Percentiles rank a stretch among this genome's conserved stretches.
Conservation (phyloP, 1,284 basidiomycete genomes). For the Puccinia triticina region DNA sequence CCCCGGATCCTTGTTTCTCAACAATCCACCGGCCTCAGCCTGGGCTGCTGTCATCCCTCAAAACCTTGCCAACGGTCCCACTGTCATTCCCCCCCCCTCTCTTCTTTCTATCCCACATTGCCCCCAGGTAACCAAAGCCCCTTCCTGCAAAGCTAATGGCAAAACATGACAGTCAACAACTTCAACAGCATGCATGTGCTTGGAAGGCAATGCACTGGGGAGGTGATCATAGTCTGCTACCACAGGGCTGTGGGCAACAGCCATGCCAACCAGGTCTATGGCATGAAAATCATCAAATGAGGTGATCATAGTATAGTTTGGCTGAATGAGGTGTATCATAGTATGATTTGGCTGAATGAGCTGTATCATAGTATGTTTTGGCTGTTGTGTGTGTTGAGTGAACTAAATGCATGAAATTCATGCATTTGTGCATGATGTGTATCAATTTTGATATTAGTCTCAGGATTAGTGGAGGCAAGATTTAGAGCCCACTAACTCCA, state of each 20-base stretch:
- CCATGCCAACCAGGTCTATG: slow-evolving; percentile 67
- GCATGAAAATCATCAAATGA: slow-evolving; percentile 95
- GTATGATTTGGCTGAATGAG: too few species aligned
- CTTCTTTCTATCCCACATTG: too few species aligned
- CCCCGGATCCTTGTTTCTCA: background rate
- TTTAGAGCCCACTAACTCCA: too few species aligned
- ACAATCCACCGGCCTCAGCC: background rate
- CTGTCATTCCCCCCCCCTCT: background rate
- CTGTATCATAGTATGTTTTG: too few species aligned
- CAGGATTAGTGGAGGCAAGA: too few species aligned
- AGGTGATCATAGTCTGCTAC: slow-evolving; percentile 62
- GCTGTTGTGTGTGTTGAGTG: too few species aligned
- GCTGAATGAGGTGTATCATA: too few species aligned
- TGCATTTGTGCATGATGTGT: too few species aligned
- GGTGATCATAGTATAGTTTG: too few species aligned
- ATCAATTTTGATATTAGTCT: too few species aligned
- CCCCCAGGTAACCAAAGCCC: too few species aligned
- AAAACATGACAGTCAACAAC: slow-evolving; percentile 68
- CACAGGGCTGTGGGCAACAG: background rate
- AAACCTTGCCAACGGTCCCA: background rate
- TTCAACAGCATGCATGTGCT: slow-evolving; percentile 95
- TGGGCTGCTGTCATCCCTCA: background rate
- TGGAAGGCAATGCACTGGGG: slow-evolving; percentile 93
- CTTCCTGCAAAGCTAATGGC: background rate
- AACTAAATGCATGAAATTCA: too few species aligned